phyloP scores from a whole-genome alignment of 164 flowering plant genomes.

The Kingdonia uniflora region DNA sequence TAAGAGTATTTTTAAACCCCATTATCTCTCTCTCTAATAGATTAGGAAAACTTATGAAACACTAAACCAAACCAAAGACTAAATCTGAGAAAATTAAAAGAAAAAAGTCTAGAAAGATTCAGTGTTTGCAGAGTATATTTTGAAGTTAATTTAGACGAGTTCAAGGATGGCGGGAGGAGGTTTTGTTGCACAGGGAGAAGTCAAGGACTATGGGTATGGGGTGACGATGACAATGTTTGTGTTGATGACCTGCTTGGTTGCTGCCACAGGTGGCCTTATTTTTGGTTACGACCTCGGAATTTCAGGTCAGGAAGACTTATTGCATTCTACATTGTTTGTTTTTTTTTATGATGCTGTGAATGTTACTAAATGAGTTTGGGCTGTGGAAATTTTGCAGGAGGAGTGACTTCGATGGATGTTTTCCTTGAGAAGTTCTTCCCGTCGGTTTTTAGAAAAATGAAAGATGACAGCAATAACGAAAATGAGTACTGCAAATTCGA shows the following conservation, averaged over 20 bases:
- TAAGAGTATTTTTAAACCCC: no score
- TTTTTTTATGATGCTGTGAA: no score
- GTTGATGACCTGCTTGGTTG: slow-evolving; percentile 20
- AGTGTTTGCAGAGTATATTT: no score
- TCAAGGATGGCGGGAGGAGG: slow-evolving; percentile 20
- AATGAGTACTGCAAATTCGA: slow-evolving; percentile 23
- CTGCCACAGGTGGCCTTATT: slow-evolving; percentile 28
- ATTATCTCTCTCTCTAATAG: no score
- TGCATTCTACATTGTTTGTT: no score
- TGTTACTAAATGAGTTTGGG: no score
- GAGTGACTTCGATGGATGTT: slow-evolving; percentile 20
- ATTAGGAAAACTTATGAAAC: no score
- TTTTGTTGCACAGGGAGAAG: slow-evolving; percentile 9
- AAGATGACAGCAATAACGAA: neutral
- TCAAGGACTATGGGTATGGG: slow-evolving; percentile 12
- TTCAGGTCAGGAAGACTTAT: slow-evolving; percentile 11
- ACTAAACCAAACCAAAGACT: no score
- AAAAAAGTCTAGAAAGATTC: no score
- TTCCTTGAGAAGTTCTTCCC: slow-evolving; percentile 18
- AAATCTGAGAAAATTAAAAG: no score
- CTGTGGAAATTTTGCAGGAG: slow-evolving; percentile 8
- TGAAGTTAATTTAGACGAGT: neutral
- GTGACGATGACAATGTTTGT: slow-evolving; percentile 21
- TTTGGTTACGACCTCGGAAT: slow-evolving; percentile 31
- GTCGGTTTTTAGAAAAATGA: slow-evolving; percentile 4